Base-by-base conservation (phyloP, 139 green algal species). In the Coccomyxa sp. region DNA sequence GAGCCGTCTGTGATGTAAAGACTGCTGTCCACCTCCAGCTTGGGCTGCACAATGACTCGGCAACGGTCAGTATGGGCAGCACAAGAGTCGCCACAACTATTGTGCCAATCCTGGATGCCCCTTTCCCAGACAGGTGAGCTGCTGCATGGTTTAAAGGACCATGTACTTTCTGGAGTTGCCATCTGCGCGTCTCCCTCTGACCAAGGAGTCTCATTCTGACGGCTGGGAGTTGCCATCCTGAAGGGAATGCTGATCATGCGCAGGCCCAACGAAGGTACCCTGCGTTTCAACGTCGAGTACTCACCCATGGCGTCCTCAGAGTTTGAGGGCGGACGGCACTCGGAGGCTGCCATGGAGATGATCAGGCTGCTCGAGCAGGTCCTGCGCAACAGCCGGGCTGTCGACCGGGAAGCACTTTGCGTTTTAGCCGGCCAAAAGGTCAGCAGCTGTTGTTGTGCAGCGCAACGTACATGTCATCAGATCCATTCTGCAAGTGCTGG, bases 351-450 rank as follows among this genome's bases (percentile, higher is more conserved):
- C 6, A 79, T 91, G 3, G 89, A 97, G 84, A 73, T 98, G 34
- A 88, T 78, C 0, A 81, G 88, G 7, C 75, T 97, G 64, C 55
- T 98, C 16, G 94, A 98, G 78, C 75, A 91, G 0, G 87, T 77
- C 4, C 82, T 98, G 35, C 75, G 86, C 29, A 86, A 94, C 74
- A 93, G 82, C 78, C 80, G 88, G 16, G 94, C 94, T 6, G 79
- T 98, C 40, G 94, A 98, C 82, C 78, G 85, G 39, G 94, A 98
- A 84, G 88, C 95, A 31, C 86, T 98, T 73, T 96, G 91, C 81
- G 92, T 98, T 39, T 68, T 95, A 74, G 86, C 92, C 27, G 93
- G 92, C 18, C 79, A 84, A n/a, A 91, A 89, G 87, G 89, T 91
- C 79, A n/a, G n/a, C n/a, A n/a, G n/a, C n/a, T n/a, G n/a, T n/a